Evolutionary conservation across 371 early-diverging fungal species (phyloP).

Genomic region (Basidiobolus meristosporus): DNA sequence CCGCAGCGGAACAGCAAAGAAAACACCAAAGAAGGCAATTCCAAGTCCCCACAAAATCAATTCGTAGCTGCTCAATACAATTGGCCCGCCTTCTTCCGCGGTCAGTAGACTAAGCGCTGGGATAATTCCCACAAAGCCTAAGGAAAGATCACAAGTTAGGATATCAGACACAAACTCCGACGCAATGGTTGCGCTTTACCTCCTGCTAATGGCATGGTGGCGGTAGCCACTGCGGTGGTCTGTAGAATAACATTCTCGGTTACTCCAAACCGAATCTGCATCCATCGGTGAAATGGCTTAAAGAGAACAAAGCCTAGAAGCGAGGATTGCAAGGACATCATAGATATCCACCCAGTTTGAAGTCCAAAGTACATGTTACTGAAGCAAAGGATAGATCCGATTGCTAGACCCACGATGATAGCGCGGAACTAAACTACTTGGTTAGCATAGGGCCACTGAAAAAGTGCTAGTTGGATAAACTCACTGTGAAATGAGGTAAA

Average conservation of each 20-base stretch:
- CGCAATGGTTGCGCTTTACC: too few species aligned
- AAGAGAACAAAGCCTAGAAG: slow-evolving; percentile 58
- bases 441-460: background rate
- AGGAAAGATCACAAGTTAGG: background rate
- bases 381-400: slow-evolving; percentile 56
- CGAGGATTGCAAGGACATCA: slow-evolving; percentile 75
- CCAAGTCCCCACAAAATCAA: slow-evolving; percentile 62
- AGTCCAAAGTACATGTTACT: slow-evolving; percentile 75
- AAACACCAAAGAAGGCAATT: slow-evolving; percentile 74
- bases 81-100: slow-evolving; percentile 18
- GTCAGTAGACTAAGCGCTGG: slow-evolving; percentile 52
- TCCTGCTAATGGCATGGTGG: slow-evolving; percentile 66
- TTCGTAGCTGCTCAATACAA: slow-evolving; percentile 19
- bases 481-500: background rate
- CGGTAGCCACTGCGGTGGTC: slow-evolving; percentile 66
- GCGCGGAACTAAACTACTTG: slow-evolving; percentile 20
- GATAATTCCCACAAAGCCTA: slow-evolving; percentile 58
- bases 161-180: too few species aligned
- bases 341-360: slow-evolving; percentile 72
- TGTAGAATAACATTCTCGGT: slow-evolving; percentile 68
- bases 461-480: background rate
- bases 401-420: slow-evolving; percentile 32
- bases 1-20: slow-evolving; percentile 72
- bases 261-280: slow-evolving; percentile 35
- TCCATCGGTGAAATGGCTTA: slow-evolving; percentile 25